Percentiles rank a stretch among this genome's conserved stretches.
These are phyloP conservation scores for Alternaria longipes DNA, from an alignment of 2,329 filamentous ascomycete species.

Conservation along the genomic window DNA sequence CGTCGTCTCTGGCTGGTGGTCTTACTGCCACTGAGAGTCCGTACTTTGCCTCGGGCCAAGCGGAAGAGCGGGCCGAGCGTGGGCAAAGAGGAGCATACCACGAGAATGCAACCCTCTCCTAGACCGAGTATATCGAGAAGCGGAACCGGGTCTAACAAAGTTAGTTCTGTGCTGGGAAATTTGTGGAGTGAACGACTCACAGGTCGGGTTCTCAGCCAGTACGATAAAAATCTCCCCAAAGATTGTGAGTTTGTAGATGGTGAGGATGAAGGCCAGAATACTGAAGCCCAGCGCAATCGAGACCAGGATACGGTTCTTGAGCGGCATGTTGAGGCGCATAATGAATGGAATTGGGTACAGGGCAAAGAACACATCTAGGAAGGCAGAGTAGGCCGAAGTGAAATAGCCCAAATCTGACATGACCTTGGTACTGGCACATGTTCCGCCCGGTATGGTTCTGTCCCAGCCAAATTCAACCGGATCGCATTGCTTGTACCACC, in stretches of 20 bases:
- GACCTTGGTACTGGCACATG: slow-evolving; percentile 1
- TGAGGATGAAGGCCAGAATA: slow-evolving; percentile 2
- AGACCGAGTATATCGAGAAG: slow-evolving; percentile 5
- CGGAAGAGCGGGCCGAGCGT: slow-evolving; percentile 1
- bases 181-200: background rate
- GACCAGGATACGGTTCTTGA: background rate
- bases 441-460: background rate
- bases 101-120: background rate
- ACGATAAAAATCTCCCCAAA: background rate
- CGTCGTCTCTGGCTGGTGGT: background rate
- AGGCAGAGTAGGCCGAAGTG: slow-evolving; percentile 2
- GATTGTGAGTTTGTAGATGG: slow-evolving; percentile 4
- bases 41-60: background rate
- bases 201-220: background rate
- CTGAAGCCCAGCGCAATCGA: slow-evolving; percentile 1
- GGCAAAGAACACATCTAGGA: background rate
- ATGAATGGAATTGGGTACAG: background rate
- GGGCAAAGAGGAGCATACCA: slow-evolving; percentile 2
- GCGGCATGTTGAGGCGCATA: background rate
- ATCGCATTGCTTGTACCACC: slow-evolving; percentile 12
- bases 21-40: slow-evolving; percentile 1
- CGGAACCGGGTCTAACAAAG: background rate
- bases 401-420: slow-evolving; percentile 2
- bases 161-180: background rate
- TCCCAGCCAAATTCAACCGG: background rate